Percentiles rank a stretch among this genome's conserved stretches.
Evolutionary conservation across 116 monocot species (phyloP).

Genomic region (Zostera marina): DNA sequence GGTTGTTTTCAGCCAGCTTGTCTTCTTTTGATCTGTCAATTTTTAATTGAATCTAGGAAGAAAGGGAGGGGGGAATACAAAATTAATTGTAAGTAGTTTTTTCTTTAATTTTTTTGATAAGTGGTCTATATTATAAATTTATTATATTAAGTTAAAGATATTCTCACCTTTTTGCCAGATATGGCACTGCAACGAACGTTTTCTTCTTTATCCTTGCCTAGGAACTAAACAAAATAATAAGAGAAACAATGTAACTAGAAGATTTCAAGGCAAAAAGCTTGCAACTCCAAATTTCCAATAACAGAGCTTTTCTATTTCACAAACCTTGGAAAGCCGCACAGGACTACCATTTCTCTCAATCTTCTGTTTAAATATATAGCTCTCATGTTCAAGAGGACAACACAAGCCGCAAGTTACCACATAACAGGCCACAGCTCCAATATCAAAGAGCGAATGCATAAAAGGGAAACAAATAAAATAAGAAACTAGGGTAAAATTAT

Average conservation of each 20-base stretch:
- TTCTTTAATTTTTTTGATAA: neutral
- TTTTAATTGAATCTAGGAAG: conserved; percentile 60
- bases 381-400: conserved; percentile 45
- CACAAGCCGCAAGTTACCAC: conserved; percentile 26
- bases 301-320: neutral
- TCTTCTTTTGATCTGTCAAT: conserved; percentile 95
- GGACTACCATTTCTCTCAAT: conserved; percentile 40
- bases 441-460: conserved; percentile 92
- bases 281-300: neutral
- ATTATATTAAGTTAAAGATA: neutral
- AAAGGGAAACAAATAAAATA: conserved; percentile 65
- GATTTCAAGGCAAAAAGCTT: neutral
- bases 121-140: too few species aligned
- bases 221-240: conserved; percentile 38
- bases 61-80: neutral
- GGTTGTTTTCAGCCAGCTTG: conserved; percentile 80
- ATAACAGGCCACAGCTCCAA: conserved; percentile 83
- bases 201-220: conserved; percentile 83
- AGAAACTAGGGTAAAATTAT: conserved; percentile 1
- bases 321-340: conserved; percentile 92
- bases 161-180: conserved; percentile 94
- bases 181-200: conserved; percentile 72
- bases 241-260: neutral
- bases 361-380: conserved; percentile 61
- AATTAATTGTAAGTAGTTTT: neutral